Evolutionary conservation across 371 early-diverging fungal species (phyloP).

Genomic region (Batkoa obscura): DNA sequence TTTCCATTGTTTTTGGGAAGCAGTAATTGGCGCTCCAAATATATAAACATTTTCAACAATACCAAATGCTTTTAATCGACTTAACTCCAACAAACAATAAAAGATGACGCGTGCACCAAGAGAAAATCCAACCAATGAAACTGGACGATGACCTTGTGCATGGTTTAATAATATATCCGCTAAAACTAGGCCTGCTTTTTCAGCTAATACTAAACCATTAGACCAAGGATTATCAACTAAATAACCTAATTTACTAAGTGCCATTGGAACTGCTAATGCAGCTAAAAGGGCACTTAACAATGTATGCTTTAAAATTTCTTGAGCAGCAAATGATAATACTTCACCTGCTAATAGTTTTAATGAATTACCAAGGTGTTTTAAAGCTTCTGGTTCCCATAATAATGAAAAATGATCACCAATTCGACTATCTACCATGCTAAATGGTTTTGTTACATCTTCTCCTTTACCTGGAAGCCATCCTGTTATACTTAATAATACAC

Average conservation of each 20-base stretch:
- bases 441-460: conserved; percentile 63
- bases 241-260: conserved; percentile 73
- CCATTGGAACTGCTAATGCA: conserved; percentile 74
- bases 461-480: conserved; percentile 55
- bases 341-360: conserved; percentile 71
- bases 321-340: conserved; percentile 62
- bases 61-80: conserved; percentile 55
- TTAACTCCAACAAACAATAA: conserved; percentile 71
- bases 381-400: conserved; percentile 72
- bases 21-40: conserved; percentile 70
- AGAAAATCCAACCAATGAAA: conserved; percentile 84
- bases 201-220: conserved; percentile 66
- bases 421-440: conserved; percentile 47
- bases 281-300: conserved; percentile 63
- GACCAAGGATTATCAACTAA: conserved; percentile 94
- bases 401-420: conserved; percentile 67
- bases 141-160: conserved; percentile 75
- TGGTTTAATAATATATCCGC: conserved; percentile 61
- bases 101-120: conserved; percentile 86
- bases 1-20: conserved; percentile 60
- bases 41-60: conserved; percentile 75
- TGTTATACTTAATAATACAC: conserved; percentile 61
- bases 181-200: conserved; percentile 55
- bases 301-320: conserved; percentile 72
- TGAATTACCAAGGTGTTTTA: conserved; percentile 61